Evolutionary conservation across 2,329 filamentous ascomycete genomes (phyloP).

Genomic region (Beauveria bassiana): DNA sequence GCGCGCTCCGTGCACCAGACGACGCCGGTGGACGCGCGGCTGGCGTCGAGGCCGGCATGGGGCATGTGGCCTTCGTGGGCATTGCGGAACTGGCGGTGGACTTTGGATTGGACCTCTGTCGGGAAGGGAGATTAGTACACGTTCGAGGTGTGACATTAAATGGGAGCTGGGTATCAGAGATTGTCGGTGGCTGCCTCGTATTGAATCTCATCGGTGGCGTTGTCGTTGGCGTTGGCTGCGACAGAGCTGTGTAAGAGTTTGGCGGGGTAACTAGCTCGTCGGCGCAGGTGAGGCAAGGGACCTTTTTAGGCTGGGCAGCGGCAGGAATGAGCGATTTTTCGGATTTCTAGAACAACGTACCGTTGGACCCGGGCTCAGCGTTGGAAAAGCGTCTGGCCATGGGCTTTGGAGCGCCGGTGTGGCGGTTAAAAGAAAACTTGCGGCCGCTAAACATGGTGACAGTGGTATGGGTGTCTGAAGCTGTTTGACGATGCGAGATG

Average conservation of each 20-base stretch:
- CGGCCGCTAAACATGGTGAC: conserved; percentile 43
- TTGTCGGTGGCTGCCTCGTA: neutral
- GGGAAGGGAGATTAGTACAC: neutral
- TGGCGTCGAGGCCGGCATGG: conserved; percentile 84
- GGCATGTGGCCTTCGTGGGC: conserved; percentile 87
- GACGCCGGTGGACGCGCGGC: conserved; percentile 82
- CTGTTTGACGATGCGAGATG: neutral
- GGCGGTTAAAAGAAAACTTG: conserved; percentile 61
- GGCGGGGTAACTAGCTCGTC: neutral
- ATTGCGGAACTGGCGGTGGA: conserved; percentile 81
- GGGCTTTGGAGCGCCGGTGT: conserved; percentile 53
- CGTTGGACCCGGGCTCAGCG: conserved; percentile 47
- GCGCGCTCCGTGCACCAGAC: conserved; percentile 89
- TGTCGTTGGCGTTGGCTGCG: too few relatives aligned
- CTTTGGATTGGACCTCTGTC: conserved; percentile 71
- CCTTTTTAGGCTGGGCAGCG: neutral
- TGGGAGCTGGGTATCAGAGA: neutral
- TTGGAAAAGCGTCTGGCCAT: conserved; percentile 49
- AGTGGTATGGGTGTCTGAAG: neutral
- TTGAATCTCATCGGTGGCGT: neutral
- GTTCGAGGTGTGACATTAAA: neutral
- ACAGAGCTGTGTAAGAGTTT: neutral
- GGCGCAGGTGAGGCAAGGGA: neutral
- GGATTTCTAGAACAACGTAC: conserved; percentile 29
- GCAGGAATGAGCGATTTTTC: conserved; percentile 4